These are phyloP conservation scores for Zizania palustris DNA, from an alignment of 202 grass and related monocot genomes.

Conservation along the genomic window DNA sequence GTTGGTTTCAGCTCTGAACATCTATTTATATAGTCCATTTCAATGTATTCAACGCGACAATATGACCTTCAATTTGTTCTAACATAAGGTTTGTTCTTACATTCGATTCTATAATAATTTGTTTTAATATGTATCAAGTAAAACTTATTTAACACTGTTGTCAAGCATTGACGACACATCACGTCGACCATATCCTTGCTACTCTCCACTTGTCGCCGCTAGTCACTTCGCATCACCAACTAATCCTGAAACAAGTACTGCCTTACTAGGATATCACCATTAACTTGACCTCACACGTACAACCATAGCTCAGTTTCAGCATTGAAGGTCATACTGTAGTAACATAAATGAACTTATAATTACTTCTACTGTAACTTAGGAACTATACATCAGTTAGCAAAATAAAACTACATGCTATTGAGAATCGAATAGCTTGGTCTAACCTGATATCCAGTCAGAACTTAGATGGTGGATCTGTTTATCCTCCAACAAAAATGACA, in stretches of 20 bases:
- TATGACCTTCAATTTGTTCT: too few species aligned
- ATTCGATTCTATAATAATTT: too few species aligned
- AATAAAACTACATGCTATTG: constrained; percentile 13
- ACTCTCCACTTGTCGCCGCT: too few species aligned
- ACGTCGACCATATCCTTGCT: too few species aligned
- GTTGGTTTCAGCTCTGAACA: too few species aligned
- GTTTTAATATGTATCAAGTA: too few species aligned
- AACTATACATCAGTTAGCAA: constrained; percentile 32
- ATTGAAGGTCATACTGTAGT: constrained; percentile 88
- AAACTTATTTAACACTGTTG: too few species aligned
- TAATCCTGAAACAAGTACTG: constrained; percentile 44
- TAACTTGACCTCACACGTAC: constrained; percentile 77
- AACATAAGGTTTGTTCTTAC: too few species aligned
- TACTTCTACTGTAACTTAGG: constrained; percentile 37
- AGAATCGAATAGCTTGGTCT: constrained; percentile 31
- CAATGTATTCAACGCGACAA: too few species aligned
- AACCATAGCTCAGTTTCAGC: constrained; percentile 79
- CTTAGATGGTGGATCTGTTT: constrained; percentile 84
- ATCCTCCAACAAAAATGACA: constrained; percentile 89
- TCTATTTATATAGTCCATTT: too few species aligned
- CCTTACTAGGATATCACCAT: constrained; percentile 73
- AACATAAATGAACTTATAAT: constrained; percentile 48
- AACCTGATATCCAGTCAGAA: constrained; percentile 86
- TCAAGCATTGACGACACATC: too few species aligned
- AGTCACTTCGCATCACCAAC: too few species aligned